Evolutionary conservation across 1,284 basidiomycete species (phyloP), one percentile per base, ranked within the genome.

Genomic region (Pseudozyma tsukubaensis): DNA sequence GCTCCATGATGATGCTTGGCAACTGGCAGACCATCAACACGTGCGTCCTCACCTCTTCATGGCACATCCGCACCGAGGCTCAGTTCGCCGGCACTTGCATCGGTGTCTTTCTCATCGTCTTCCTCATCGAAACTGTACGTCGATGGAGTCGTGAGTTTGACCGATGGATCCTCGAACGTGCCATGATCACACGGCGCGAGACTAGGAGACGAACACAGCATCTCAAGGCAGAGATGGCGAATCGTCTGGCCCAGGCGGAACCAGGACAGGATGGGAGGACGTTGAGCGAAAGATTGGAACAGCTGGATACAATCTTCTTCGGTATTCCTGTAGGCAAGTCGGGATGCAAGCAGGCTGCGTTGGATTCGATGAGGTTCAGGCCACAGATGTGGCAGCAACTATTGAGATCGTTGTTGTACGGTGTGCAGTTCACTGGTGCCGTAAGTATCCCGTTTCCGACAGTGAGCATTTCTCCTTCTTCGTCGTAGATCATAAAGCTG

Each of bases 21-120:
- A 76, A 76, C 55, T 76, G 73, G 73, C 68, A 76, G 32, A 72
- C 69, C 37, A 71, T 72, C 59, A 63, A 65, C 58, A 72, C 67
- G 13, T 76, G 80, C 40, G 59, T 82, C 12, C 72, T 82, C 50
- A 72, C 79, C 21, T 70, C 73, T 3, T 77, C 76, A 14, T 82
- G 80, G 80, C 73, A 71, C 57, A 70, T 79, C 48, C 51, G 42
- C 19, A 76, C 68, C 3, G 43, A 61, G 21, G 80, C 68, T 5
- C 71, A 77, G 47, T 79, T 82, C 42, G 80, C 72, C 18, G 80
- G 79, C 18, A 73, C 79, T 6, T 82, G 80, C 68, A 75, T 81
- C 44, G 80, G 80, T 18, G 69, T 82, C 18, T 79, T 77, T 9
- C 50, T 79, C 42, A 72, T 80, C 47, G 75, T 77, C 34, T 78